Evolutionary conservation across 2,329 filamentous ascomycete genomes (phyloP).

Genomic region (Phialocephala sp.): DNA sequence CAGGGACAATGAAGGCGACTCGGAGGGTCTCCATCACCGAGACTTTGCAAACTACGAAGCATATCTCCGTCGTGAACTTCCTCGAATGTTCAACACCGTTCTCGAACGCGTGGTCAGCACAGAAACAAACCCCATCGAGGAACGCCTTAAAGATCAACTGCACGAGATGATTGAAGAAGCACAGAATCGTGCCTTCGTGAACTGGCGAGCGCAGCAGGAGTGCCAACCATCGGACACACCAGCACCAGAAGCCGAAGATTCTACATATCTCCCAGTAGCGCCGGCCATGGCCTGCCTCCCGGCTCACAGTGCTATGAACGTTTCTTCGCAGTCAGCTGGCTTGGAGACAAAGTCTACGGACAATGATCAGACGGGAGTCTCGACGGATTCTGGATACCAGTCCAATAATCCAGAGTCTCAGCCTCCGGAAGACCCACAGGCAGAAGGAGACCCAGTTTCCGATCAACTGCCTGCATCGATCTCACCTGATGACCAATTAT

Average conservation of each 20-base stretch:
- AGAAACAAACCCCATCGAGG: slow-evolving; percentile 38
- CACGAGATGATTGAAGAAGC: slow-evolving; percentile 34
- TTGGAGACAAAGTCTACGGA: no score
- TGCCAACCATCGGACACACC: neutral
- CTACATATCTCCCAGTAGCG: neutral
- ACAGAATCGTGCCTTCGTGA: slow-evolving; percentile 32
- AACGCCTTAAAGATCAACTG: slow-evolving; percentile 35
- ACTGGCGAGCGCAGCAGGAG: slow-evolving; percentile 23
- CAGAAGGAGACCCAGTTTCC: no score
- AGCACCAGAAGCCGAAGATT: neutral
- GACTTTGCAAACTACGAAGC: slow-evolving; percentile 30
- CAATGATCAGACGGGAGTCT: no score
- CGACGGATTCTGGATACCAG: no score
- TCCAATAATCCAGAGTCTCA: no score
- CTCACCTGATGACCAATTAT: no score
- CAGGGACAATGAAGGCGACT: slow-evolving; percentile 44
- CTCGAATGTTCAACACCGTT: slow-evolving; percentile 42
- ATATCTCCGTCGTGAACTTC: slow-evolving; percentile 44
- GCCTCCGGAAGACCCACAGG: no score
- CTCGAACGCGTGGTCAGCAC: slow-evolving; percentile 41
- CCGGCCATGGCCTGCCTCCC: no score
- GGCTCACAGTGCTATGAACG: no score
- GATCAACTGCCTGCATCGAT: no score
- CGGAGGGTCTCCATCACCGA: slow-evolving; percentile 25
- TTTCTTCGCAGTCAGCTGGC: no score